Evolutionary conservation across 371 early-diverging fungal genomes (phyloP).

Genomic region (Apophysomyces sp.): DNA sequence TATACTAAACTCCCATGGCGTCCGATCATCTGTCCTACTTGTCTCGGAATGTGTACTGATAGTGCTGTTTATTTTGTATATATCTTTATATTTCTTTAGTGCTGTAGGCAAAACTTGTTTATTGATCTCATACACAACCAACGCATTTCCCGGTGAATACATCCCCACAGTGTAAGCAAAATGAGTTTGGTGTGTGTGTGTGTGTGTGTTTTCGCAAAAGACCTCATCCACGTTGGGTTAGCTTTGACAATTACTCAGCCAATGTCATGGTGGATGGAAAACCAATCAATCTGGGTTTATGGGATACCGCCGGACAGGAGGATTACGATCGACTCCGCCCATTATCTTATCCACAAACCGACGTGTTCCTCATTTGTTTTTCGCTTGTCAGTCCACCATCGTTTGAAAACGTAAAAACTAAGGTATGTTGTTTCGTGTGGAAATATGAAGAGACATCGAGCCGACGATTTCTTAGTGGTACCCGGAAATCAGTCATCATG

Average conservation of each 20-base stretch:
- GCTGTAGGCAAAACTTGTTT: conserved; percentile 87
- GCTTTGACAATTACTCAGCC: conserved; percentile 85
- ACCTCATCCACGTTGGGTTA: conserved; percentile 8
- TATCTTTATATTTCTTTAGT: conserved; percentile 29
- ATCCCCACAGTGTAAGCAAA: conserved; percentile 70
- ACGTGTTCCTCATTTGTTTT: conserved; percentile 89
- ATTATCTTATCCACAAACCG: conserved; percentile 86
- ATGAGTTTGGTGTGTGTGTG: too few relatives aligned
- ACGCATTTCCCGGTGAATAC: conserved; percentile 84
- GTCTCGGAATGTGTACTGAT: background rate
- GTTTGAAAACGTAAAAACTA: conserved; percentile 81
- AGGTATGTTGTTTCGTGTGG: conserved; percentile 41
- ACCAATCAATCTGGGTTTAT: conserved; percentile 80
- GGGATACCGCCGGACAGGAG: conserved; percentile 94
- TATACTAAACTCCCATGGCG: background rate
- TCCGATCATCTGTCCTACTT: background rate
- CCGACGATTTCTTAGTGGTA: conserved; percentile 46
- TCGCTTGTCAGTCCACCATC: conserved; percentile 75
- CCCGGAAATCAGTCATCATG: conserved; percentile 65
- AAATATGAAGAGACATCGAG: background rate
- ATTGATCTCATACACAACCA: conserved; percentile 79
- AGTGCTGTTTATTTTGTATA: conserved; percentile 1
- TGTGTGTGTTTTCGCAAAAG: too few relatives aligned
- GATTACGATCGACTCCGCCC: conserved; percentile 85
- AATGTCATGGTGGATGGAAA: conserved; percentile 86